Evolutionary conservation across 805 yeast genomes (phyloP), one percentile per base, ranked within the genome.

Genomic region (Metschnikowia borealis): DNA sequence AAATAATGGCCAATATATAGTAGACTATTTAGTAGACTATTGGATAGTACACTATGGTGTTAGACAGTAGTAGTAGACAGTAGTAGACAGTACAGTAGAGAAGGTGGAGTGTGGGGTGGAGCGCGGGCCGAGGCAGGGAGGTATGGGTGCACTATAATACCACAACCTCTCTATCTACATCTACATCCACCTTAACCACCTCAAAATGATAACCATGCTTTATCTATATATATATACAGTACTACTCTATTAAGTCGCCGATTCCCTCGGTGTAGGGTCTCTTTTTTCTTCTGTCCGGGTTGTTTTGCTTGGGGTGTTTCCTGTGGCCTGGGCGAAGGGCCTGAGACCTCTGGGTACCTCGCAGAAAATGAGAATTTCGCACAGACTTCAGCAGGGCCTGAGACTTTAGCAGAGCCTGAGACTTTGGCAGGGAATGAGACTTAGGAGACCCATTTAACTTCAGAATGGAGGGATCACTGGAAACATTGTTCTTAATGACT

Each of bases 221-320:
- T 26, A 10, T 44, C 54, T 47, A 54, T 26, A 10, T 44, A 51
- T 47, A 54, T 52, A 44, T 55, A 50, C 54, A 50, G 15, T 44
- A 51, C 46, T 44, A 64, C 29, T 63, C 66, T 29, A 65, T 57
- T 18, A 65, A 54, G 45, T 65, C 70, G 6, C 66, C 65, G 32
- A 62, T 59, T 38, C 63, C 59, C 26, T 51, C 52, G 6, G 59
- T 56, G 46, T 52, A 64, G 4, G 68, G 67, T 45, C 50, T 54
- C 43, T 20, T 35, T 37, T 31, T 31, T 26, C 47, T 47, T 31
- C 36, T 49, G 20, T 6, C 31, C 6, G 15, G 32, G 17, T 18
- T 49, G 32, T 48, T 35, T 29, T 41, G 23, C 34, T 42, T 41
- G 26, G 42, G 13, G 13, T 21, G 41, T 17, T 41, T 29, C 31